A percentile compares a stretch with the other conserved stretches of the same genome.
Conservation (phyloP, 371 early-diverging fungal species). For the Encephalitozoon romaleae region DNA sequence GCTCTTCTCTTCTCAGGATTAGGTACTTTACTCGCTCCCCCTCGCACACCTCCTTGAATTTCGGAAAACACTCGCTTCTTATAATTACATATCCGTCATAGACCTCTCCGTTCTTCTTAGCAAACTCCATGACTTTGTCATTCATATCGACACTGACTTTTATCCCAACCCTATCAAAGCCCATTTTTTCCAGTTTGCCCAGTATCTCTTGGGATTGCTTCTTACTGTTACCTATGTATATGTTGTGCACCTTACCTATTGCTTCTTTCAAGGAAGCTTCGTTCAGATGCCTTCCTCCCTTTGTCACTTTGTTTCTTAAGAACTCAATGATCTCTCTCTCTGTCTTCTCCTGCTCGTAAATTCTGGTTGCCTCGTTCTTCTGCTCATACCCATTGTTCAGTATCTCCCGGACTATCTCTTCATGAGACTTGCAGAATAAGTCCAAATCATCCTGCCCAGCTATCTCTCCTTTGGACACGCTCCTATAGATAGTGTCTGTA, state of each 20-base stretch:
- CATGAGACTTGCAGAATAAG: not conserved
- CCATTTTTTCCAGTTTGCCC: conserved; percentile 43
- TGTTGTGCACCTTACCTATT: conserved; percentile 29
- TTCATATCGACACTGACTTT: conserved; percentile 17
- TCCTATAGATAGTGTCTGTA: conserved; percentile 47
- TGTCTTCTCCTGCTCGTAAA: conserved; percentile 38
- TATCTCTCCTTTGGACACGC: conserved; percentile 51
- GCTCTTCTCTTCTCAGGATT: conserved; percentile 25
- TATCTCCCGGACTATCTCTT: conserved; percentile 48
- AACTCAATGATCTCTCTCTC: conserved; percentile 49
- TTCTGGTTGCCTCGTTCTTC: conserved; percentile 48
- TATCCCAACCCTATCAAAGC: conserved; percentile 43
- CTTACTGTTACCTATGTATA: conserved; percentile 33
- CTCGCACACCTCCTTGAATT: conserved; percentile 10
- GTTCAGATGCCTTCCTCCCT: conserved; percentile 10
- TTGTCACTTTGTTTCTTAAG: conserved; percentile 37
- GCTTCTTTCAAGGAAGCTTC: conserved; percentile 13
- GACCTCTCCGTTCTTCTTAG: not conserved
- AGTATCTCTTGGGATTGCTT: conserved; percentile 49
- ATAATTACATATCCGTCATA: not conserved
- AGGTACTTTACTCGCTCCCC: conserved; percentile 4
- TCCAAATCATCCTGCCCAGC: conserved; percentile 34
- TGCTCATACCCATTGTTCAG: conserved; percentile 50
- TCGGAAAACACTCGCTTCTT: conserved; percentile 18
- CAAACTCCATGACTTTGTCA: not conserved